Evolutionary conservation across 441 rosid species (phyloP).

Genomic region (Populus trichocarpa): DNA sequence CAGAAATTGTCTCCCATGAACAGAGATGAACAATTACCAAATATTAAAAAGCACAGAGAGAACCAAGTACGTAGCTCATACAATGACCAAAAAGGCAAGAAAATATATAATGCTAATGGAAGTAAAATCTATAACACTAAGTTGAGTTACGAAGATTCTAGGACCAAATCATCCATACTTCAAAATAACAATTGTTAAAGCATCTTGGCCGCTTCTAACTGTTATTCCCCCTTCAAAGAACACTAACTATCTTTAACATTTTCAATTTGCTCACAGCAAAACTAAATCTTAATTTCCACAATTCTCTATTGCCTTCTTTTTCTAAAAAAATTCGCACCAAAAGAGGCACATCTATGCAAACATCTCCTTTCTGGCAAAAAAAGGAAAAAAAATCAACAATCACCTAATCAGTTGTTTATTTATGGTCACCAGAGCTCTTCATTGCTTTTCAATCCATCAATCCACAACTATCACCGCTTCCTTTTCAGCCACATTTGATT

Average conservation of each 20-base stretch:
- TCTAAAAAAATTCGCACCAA: not conserved
- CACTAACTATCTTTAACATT: too few species aligned
- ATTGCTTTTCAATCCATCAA: not conserved
- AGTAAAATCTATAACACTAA: not conserved
- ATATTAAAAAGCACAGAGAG: too few species aligned
- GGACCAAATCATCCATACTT: too few species aligned
- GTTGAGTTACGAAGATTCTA: too few species aligned
- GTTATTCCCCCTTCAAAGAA: too few species aligned
- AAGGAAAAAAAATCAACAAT: not conserved
- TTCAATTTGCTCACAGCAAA: too few species aligned
- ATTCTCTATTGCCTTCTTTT: not conserved
- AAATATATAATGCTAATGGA: not conserved
- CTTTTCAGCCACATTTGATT: slow-evolving; percentile 5
- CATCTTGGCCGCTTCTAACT: too few species aligned
- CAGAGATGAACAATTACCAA: too few species aligned
- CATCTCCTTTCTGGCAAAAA: not conserved
- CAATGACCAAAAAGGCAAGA: not conserved
- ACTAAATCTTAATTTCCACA: not conserved
- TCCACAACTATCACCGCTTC: not conserved
- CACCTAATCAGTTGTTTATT: not conserved
- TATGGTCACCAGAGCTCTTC: too few species aligned
- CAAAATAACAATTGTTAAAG: too few species aligned
- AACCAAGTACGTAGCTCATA: too few species aligned
- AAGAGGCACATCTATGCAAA: not conserved
- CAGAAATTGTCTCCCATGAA: too few species aligned